These are phyloP conservation scores for Sphaerulina populicola DNA, from an alignment of 2,329 filamentous ascomycete genomes.

Conservation along the genomic window DNA sequence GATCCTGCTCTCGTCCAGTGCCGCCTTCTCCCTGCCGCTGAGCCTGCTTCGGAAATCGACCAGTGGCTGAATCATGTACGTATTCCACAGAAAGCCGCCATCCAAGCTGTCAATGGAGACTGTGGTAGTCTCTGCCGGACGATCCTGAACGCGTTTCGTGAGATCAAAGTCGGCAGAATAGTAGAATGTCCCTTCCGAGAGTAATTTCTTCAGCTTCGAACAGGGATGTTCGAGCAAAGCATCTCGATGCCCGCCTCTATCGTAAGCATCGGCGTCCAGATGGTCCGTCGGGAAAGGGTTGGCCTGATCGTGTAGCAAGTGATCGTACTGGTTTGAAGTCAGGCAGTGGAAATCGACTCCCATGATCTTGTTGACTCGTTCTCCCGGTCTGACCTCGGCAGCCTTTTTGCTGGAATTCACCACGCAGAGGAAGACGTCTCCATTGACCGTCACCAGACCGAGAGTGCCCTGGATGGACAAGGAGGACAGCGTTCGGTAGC, in stretches of 20 bases:
- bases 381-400: constrained; percentile 73
- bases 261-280: constrained; percentile 47
- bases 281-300: constrained; percentile 49
- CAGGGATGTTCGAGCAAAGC: constrained; percentile 76
- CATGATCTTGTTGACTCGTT: constrained; percentile 80
- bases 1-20: constrained; percentile 77
- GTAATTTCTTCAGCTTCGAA: constrained; percentile 77
- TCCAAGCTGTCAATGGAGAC: constrained; percentile 92
- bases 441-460: constrained; percentile 72
- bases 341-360: constrained; percentile 87
- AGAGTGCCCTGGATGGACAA: constrained; percentile 75
- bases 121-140: constrained; percentile 49
- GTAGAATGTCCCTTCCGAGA: constrained; percentile 92
- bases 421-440: constrained; percentile 84
- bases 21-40: constrained; percentile 62
- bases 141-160: constrained; percentile 84
- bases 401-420: constrained; percentile 72
- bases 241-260: constrained; percentile 55
- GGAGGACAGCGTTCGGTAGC: constrained; percentile 67
- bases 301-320: constrained; percentile 54
- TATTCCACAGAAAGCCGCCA: constrained; percentile 92
- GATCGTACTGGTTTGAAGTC: constrained; percentile 77
- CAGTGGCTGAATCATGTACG: constrained; percentile 92
- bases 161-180: constrained; percentile 98
- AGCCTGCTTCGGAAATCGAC: constrained; percentile 81